Evolutionary conservation across 371 early-diverging fungal genomes (phyloP).

Genomic region (Mortierella sp.): DNA sequence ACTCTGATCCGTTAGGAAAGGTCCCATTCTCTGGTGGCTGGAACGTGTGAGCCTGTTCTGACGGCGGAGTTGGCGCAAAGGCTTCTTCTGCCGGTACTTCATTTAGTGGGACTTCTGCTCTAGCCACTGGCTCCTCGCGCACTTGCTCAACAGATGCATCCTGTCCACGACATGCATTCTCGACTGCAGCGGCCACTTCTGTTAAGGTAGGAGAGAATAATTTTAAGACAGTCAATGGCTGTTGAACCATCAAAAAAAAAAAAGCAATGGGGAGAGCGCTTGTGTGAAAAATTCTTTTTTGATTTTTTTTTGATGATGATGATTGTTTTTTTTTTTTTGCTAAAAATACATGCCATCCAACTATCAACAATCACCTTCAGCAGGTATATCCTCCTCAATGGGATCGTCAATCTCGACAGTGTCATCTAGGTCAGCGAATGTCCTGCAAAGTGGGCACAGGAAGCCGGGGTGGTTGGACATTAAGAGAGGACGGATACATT

Average conservation of each 20-base stretch:
- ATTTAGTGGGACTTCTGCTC: not conserved
- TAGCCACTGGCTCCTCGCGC: not conserved
- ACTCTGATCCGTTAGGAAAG: not conserved
- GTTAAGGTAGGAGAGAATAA: not conserved
- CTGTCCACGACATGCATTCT: slow-evolving; percentile 16
- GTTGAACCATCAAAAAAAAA: too few relatives aligned
- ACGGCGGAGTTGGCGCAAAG: slow-evolving; percentile 48
- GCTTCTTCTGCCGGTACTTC: slow-evolving; percentile 26
- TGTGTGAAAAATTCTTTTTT: not conserved
- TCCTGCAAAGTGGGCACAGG: slow-evolving; percentile 94
- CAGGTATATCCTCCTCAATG: slow-evolving; percentile 36
- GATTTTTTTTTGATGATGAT: not conserved
- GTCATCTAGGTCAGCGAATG: slow-evolving; percentile 93
- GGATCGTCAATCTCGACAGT: slow-evolving; percentile 80
- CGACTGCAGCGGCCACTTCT: slow-evolving; percentile 34
- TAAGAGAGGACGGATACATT: slow-evolving; percentile 90
- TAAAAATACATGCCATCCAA: slow-evolving; percentile 4
- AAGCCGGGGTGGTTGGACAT: slow-evolving; percentile 80
- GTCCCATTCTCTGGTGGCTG: slow-evolving; percentile 26
- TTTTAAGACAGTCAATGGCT: not conserved
- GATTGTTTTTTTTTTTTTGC: slow-evolving; percentile 1
- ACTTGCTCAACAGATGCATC: slow-evolving; percentile 18
- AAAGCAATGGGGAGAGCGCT: not conserved
- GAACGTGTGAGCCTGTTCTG: slow-evolving; percentile 51
- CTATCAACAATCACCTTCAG: slow-evolving; percentile 38